A percentile compares a stretch with the other conserved stretches of the same genome.
Conservation (phyloP, 129 eudicot genomes). For the Silybum marianum region DNA sequence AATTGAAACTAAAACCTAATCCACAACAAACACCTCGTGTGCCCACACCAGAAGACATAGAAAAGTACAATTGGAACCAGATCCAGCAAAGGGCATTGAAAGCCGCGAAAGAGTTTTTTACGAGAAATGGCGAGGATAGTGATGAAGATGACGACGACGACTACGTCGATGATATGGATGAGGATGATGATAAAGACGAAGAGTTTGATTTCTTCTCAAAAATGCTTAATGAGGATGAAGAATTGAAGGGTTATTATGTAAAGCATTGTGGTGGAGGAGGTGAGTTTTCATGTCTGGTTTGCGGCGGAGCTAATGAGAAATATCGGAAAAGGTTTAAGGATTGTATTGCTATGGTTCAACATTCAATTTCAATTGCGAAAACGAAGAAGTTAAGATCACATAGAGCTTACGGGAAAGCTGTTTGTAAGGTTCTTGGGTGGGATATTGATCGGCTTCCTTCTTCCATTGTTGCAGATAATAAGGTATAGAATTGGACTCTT, state of each 20-base stretch:
- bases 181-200: conserved; percentile 30
- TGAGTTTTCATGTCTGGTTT: conserved; percentile 75
- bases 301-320: conserved; percentile 59
- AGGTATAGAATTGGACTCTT: conserved; percentile 25
- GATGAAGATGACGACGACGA: conserved; percentile 27
- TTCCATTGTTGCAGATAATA: conserved; percentile 25
- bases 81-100: conserved; percentile 52
- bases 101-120: conserved; percentile 38
- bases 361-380: conserved; percentile 55
- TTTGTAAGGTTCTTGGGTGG: conserved; percentile 93
- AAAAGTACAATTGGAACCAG: conserved; percentile 30
- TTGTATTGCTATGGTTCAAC: conserved; percentile 77
- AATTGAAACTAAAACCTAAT: conserved; percentile 31
- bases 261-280: conserved; percentile 71
- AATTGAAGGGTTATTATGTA: conserved; percentile 52
- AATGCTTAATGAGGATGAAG: conserved; percentile 52
- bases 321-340: conserved; percentile 61
- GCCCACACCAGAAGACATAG: conserved; percentile 49
- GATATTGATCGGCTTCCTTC: conserved; percentile 61
- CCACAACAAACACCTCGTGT: conserved; percentile 24
- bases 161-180: conserved; percentile 33
- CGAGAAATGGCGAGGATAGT: conserved; percentile 19
- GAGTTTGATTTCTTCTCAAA: conserved; percentile 48
- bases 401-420: conserved; percentile 60
- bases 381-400: conserved; percentile 74